Percentiles rank a stretch among this genome's conserved stretches.
These are phyloP conservation scores for Fusarium succisae DNA, from an alignment of 2,329 filamentous ascomycete genomes.

Conservation along the genomic window DNA sequence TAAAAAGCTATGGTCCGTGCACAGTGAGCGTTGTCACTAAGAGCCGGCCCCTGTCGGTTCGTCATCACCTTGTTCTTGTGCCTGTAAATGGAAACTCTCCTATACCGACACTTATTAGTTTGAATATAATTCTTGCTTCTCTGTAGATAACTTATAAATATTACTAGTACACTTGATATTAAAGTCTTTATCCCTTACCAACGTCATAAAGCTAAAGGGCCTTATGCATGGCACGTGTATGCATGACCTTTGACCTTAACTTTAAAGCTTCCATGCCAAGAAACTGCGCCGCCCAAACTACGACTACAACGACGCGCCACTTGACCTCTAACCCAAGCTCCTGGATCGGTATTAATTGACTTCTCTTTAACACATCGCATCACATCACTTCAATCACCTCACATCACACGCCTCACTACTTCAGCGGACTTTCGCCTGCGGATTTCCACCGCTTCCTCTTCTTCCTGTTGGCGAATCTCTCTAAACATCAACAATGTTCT, in stretches of 20 bases:
- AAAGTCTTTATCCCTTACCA: neutral
- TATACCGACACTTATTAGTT: neutral
- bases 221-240: neutral
- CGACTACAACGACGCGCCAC: slow-evolving; percentile 31
- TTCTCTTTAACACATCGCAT: slow-evolving; percentile 3
- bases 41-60: slow-evolving; percentile 16
- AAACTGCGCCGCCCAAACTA: slow-evolving; percentile 30
- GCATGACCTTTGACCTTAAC: slow-evolving; percentile 10
- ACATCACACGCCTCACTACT: neutral
- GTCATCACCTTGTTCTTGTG: slow-evolving; percentile 28
- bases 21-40: slow-evolving; percentile 5
- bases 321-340: neutral
- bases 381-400: neutral
- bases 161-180: too few relatives aligned
- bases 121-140: neutral
- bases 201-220: neutral
- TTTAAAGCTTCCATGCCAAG: slow-evolving; percentile 27
- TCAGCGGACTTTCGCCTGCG: neutral
- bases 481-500: slow-evolving; percentile 58
- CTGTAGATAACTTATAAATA: neutral
- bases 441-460: neutral
- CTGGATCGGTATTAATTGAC: neutral
- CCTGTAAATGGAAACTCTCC: neutral
- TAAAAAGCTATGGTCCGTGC: slow-evolving; percentile 31
- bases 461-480: neutral